Base-by-base conservation (phyloP, 2,329 filamentous ascomycete genomes). In the Myriosclerotinia curreyana region DNA sequence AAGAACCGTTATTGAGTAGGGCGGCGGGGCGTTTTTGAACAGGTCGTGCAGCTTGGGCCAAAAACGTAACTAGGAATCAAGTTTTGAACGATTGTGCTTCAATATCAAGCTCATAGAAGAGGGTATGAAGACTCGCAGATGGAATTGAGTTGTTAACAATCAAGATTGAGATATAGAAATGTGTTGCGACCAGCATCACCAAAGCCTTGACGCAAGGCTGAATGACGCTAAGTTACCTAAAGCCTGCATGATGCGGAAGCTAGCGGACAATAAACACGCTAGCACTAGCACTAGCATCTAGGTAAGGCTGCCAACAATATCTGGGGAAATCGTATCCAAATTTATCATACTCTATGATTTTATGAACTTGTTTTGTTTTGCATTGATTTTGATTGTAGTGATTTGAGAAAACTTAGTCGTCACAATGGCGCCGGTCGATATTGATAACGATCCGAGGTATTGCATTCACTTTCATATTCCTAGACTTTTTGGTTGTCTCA, bases 371-470 rank as follows among this genome's bases (percentile, higher is more conserved):
- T 20, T 17, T 22, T 5, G 5, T 22, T 48, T 17, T 7, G 52
- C 22, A 28, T 40, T 2, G 22, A 28, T 28, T 48, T 17, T 58
- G 17, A 4, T n/a, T 34, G 20, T 8, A n/a, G 50, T 52, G 28
- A 48, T 22, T 48, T 36, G 42, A 48, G 20, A 36, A 22, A 36
- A 50, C 9, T 38, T 55, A 25, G 22, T 5, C 48, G 40, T 42
- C 17, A 38, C 54, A 14, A 65, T 65, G 62, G 65, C 65, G 14
- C 62, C 58, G 6, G 48, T 66, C 31, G 65, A 65, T 20, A 62
- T 65, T 38, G 40, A 62, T 31, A 48, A 42, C 14, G 15, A 42
- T 36, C 51, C 62, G 17, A 66, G 65, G 65, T 65, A 65, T 46
- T 62, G 36, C n/a, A 17, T 44, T 34, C 15, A 38, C 15, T 14